Evolutionary conservation across 768 basidiomycete genomes (phyloP).

Genomic region (Lanmaoa pseudosensibilis): DNA sequence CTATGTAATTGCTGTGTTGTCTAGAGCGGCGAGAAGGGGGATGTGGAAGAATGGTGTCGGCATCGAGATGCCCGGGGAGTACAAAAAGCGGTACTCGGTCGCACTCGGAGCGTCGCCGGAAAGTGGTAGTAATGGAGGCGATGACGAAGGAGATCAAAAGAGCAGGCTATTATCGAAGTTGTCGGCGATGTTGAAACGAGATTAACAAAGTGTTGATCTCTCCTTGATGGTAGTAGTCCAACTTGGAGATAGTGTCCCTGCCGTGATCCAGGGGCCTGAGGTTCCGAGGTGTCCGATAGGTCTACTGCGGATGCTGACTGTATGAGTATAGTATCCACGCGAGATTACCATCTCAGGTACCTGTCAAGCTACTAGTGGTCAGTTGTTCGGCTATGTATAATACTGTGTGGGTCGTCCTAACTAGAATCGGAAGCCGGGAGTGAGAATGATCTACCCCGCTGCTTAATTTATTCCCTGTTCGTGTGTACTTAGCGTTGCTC

Average conservation of each 20-base stretch:
- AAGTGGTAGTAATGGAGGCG: neutral
- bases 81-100: slow-evolving; percentile 65
- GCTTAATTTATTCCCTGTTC: slow-evolving; percentile 8
- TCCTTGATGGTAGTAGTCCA: neutral
- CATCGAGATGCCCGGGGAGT: slow-evolving; percentile 74
- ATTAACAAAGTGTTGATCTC: neutral
- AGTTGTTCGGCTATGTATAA: neutral
- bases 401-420: too few species aligned
- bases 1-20: neutral
- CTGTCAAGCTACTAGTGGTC: neutral
- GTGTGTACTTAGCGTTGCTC: neutral
- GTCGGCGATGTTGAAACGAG: slow-evolving; percentile 7
- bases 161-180: slow-evolving; percentile 5
- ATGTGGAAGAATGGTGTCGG: slow-evolving; percentile 65
- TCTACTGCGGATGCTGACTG: neutral
- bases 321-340: too few species aligned
- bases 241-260: neutral
- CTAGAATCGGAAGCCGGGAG: too few species aligned
- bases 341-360: neutral
- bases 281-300: too few species aligned
- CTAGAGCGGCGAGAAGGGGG: slow-evolving; percentile 60
- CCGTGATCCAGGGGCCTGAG: too few species aligned
- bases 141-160: neutral
- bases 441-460: slow-evolving; percentile 1
- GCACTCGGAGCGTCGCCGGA: slow-evolving; percentile 8